These are phyloP conservation scores for Claviceps paspali DNA, from an alignment of 2,329 filamentous ascomycete genomes.

Conservation along the genomic window DNA sequence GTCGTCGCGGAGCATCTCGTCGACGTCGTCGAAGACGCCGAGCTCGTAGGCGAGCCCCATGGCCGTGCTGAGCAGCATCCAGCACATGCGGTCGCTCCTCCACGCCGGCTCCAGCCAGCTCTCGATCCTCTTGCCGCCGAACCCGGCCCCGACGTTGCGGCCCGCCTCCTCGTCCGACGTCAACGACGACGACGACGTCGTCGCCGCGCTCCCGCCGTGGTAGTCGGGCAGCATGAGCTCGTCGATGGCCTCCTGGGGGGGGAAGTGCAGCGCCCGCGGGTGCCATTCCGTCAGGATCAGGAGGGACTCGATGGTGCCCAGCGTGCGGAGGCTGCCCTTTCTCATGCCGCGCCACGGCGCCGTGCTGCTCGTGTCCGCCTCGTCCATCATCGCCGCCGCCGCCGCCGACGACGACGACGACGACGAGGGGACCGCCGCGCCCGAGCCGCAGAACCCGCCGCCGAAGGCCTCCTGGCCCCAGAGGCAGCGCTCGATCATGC, in stretches of 20 bases:
- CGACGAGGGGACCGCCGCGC: too few relatives aligned
- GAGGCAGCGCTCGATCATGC: conserved; percentile 88
- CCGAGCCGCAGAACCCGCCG: conserved; percentile 67
- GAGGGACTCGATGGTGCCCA: conserved; percentile 88
- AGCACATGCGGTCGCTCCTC: conserved; percentile 90
- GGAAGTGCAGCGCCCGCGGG: conserved; percentile 85
- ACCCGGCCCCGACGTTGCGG: conserved; percentile 30
- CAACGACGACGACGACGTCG: conserved; percentile 25
- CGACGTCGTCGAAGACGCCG: conserved; percentile 85
- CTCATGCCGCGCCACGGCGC: conserved; percentile 54
- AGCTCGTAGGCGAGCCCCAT: conserved; percentile 85
- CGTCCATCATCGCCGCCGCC: too few relatives aligned
- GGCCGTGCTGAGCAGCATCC: conserved; percentile 90
- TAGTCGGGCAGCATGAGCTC: conserved; percentile 51
- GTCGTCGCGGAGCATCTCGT: conserved; percentile 47
- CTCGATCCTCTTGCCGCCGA: conserved; percentile 74
- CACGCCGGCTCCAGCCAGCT: conserved; percentile 95
- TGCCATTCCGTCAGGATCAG: conserved; percentile 97
- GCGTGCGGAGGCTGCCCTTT: conserved; percentile 68
- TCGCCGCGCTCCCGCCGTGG: conserved; percentile 30
- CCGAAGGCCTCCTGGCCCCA: conserved; percentile 96
- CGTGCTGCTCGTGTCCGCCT: conserved; percentile 49
- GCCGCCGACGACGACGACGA: too few relatives aligned
- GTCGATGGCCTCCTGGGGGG: conserved; percentile 59
- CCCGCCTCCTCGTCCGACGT: conserved; percentile 18